phyloP scores from a whole-genome alignment of 495 filamentous ascomycete species.

The Penicilliopsis zonata region DNA sequence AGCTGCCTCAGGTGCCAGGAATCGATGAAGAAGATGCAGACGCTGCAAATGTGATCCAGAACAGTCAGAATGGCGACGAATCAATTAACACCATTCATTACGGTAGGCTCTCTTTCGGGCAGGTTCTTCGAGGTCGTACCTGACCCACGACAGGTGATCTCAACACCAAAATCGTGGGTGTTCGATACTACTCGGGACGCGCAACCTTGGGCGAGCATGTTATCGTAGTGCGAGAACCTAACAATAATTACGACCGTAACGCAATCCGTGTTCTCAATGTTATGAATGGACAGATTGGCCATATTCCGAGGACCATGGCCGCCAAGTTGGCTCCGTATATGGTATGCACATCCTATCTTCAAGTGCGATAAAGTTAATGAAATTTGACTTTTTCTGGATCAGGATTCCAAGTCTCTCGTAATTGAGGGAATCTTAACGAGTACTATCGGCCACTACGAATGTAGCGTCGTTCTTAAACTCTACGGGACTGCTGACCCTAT shows the following conservation, averaged over 20 bases:
- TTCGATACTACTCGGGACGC: conserved; percentile 63
- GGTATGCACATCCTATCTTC: conserved; percentile 16
- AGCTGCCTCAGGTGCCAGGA: conserved; percentile 15
- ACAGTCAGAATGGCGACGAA: conserved; percentile 32
- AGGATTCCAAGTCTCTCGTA: conserved; percentile 37
- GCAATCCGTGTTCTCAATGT: conserved; percentile 75
- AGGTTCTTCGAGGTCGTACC: background rate
- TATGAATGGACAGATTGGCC: conserved; percentile 67
- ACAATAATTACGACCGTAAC: conserved; percentile 65
- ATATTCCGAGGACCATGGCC: conserved; percentile 55
- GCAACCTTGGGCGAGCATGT: conserved; percentile 65
- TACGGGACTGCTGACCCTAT: conserved; percentile 50
- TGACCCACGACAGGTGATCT: conserved; percentile 15
- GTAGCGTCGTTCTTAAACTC: conserved; percentile 54
- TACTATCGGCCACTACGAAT: conserved; percentile 49
- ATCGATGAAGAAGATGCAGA: conserved; percentile 27
- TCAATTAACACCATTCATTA: conserved; percentile 36
- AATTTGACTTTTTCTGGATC: conserved; percentile 15
- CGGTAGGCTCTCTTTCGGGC: conserved; percentile 19
- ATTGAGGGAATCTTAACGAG: conserved; percentile 60
- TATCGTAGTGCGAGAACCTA: conserved; percentile 52
- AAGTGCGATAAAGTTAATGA: conserved; percentile 3
- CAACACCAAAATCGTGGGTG: conserved; percentile 65
- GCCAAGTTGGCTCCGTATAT: conserved; percentile 65
- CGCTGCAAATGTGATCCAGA: conserved; percentile 18